Evolutionary conservation across 2,329 filamentous ascomycete genomes (phyloP).

Genomic region (Diaporthe humulicola): DNA sequence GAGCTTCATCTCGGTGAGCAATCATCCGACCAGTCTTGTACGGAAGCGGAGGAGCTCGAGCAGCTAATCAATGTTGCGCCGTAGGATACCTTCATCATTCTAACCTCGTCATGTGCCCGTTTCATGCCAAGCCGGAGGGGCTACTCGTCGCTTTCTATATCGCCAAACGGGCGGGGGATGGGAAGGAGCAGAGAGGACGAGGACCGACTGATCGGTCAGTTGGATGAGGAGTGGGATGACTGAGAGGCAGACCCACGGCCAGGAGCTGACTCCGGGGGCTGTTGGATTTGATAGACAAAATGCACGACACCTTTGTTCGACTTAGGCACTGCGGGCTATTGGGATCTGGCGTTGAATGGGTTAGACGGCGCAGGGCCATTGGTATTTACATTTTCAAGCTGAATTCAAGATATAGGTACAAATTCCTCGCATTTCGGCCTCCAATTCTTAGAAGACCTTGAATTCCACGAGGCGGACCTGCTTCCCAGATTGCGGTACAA

Average conservation of each 20-base stretch:
- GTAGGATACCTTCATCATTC: constrained; percentile 76
- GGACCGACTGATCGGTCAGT: constrained; percentile 92
- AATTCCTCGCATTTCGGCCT: neutral
- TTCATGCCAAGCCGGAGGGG: constrained; percentile 75
- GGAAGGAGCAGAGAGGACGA: constrained; percentile 78
- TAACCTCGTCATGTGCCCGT: constrained; percentile 77
- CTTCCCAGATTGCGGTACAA: constrained; percentile 48
- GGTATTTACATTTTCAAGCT: constrained; percentile 20
- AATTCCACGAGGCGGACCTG: constrained; percentile 54
- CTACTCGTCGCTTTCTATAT: constrained; percentile 74
- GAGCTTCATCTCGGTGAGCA: constrained; percentile 81
- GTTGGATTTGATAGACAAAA: constrained; percentile 15
- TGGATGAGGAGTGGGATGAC: constrained; percentile 98
- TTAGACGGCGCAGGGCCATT: constrained; percentile 30
- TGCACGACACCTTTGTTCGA: neutral
- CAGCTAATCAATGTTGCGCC: constrained; percentile 29
- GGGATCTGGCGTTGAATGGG: constrained; percentile 35
- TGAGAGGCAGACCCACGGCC: constrained; percentile 47
- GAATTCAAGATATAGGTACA: constrained; percentile 21
- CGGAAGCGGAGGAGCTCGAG: constrained; percentile 29
- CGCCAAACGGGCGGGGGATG: constrained; percentile 60
- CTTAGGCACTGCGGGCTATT: constrained; percentile 3
- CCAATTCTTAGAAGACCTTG: constrained; percentile 48
- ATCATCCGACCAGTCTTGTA: constrained; percentile 37
- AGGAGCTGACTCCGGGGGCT: neutral